Evolutionary conservation across 495 filamentous ascomycete species (phyloP).

Genomic region (Mycothermus thermophilus): DNA sequence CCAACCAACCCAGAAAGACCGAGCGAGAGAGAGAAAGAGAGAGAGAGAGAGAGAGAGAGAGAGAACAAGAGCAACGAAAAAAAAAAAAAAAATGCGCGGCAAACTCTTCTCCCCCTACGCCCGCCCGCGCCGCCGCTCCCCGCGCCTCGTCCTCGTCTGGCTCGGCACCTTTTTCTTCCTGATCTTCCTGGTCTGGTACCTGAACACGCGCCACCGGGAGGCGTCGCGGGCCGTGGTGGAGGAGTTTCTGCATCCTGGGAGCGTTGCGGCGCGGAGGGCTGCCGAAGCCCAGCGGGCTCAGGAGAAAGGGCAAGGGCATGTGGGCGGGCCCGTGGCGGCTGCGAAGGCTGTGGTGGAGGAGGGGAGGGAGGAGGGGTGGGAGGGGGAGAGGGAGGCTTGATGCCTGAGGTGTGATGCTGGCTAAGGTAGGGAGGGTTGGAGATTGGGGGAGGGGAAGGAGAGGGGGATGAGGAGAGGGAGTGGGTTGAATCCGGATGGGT

Average conservation of each 20-base stretch:
- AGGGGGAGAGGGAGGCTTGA: too few relatives aligned
- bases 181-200: conserved; percentile 19
- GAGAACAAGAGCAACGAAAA: neutral
- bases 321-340: too few relatives aligned
- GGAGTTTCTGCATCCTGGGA: conserved; percentile 2
- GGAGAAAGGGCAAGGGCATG: neutral
- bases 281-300: neutral
- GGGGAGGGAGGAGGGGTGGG: neutral
- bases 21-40: neutral
- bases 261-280: neutral
- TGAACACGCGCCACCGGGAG: conserved; percentile 12
- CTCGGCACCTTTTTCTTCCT: conserved; percentile 16
- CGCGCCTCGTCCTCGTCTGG: conserved; percentile 20
- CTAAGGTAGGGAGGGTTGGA: neutral
- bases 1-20: neutral
- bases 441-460: neutral
- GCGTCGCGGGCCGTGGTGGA: conserved; percentile 7
- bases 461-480: neutral
- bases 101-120: conserved; percentile 20
- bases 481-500: too few relatives aligned
- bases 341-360: neutral
- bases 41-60: neutral
- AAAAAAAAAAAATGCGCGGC: conserved; percentile 1
- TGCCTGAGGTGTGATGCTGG: too few relatives aligned
- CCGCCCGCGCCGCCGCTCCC: conserved; percentile 19